Evolutionary conservation across 768 basidiomycete genomes (phyloP), one percentile per base, ranked within the genome.

Genomic region (Xerocomus spinulosus): DNA sequence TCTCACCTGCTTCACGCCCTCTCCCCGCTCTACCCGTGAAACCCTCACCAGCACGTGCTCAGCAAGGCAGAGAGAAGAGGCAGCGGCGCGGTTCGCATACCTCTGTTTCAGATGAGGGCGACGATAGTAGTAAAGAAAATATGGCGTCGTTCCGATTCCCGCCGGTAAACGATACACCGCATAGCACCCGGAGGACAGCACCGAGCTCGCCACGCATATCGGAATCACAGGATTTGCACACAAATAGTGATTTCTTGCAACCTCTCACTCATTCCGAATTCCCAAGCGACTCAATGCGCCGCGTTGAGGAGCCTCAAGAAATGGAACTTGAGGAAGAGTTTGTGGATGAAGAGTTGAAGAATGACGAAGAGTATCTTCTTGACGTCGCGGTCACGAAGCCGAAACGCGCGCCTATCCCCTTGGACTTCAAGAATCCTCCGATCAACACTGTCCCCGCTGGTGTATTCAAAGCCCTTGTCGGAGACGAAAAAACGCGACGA

Each of bases 381-480:
- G 18, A 42, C 0, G 57, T 53, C 20, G 42, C 54, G 14, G 44
- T 51, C 20, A 17, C 64, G 12, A 75, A 72, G 53, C 57, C 73
- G 29, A 85, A 80, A 62, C 83, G 85, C 36, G 80, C 87, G 6
- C 89, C 87, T 9, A 82, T 89, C 48, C 87, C 87, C 14, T 61
- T 80, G n/a, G 87, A 91, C 63, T 92, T 90, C 71, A 81, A 73
- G 59, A 80, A 80, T 49, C 75, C 81, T 15, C 65, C 77, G 14
- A 80, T 72, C 28, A 89, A 87, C 57, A 92, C 86, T 6, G 83
- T 91, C 9, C 90, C 90, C 17, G 90, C 90, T 28, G 87, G 87
- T 2, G 60, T 92, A 47, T 92, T 92, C 77, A 91, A 91, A 69
- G 85, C 87, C 10, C 73, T 89, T 42, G 81, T 77, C 23, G 60